Base-by-base conservation (phyloP, 768 basidiomycete genomes). In the Pisolithus microcarpus region DNA sequence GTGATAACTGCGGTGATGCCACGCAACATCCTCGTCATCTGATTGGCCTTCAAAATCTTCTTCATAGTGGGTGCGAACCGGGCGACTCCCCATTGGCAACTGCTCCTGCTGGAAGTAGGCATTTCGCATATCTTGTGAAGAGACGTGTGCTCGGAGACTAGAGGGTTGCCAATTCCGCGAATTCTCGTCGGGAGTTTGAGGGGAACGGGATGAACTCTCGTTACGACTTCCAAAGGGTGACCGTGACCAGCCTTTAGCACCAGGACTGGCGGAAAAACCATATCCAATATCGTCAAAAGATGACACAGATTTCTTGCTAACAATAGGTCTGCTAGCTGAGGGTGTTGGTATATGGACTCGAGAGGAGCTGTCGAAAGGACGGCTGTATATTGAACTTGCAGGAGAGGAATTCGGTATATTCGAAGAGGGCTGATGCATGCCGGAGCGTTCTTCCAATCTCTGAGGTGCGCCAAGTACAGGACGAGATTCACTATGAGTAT, bases 251-350 rank as follows among this genome's bases (percentile, higher is more conserved):
- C 53, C 57, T 21, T 51, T 52, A 5, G 65, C 30, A 38, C 61
- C 42, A 7, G 63, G 58, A 15, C 57, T 62, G 15, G 61, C 56
- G 28, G 61, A 61, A 1, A 56, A 38, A 1, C 59, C 37, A 21
- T 60, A 61, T 4, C 50, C 9, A 21, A 66, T 61, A 3, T 68
- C 68, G 45, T 58, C 31, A 16, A 43, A 50, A 1, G 52, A 50
- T 8, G 62, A 62, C 49, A 63, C 60, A 4, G 66, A 64, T 34
- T 48, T 54, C 45, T 64, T 70, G 50, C 50, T 58, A 43, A 51
- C 57, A 56, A 68, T 70, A 5, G 66, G 66, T 36, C 68, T 54
- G 38, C 62, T 68, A 11, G 68, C 65, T 4, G 66, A 64, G 0
- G 66, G 57, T 2, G 66, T 54, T 0, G 64, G 60, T 28, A 28